These are phyloP conservation scores for Boletellus ananas DNA, from an alignment of 768 basidiomycete species.

Conservation along the genomic window DNA sequence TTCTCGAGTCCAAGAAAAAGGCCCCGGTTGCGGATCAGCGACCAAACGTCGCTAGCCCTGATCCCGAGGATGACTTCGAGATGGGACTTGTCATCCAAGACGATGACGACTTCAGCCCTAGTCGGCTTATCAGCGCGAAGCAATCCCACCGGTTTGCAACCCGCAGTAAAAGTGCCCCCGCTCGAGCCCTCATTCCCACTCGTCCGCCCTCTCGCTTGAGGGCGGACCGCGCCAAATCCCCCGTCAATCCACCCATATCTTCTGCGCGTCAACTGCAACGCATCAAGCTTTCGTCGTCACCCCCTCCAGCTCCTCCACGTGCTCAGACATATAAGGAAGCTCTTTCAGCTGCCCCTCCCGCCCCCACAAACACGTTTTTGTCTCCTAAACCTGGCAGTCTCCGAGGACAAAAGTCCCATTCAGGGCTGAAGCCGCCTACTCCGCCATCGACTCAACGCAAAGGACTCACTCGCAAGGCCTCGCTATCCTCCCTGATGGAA, in stretches of 20 bases:
- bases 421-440: conserved; percentile 72
- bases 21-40: conserved; percentile 51
- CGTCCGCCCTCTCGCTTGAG: conserved; percentile 65
- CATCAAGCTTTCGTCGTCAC: conserved; percentile 65
- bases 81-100: conserved; percentile 80
- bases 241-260: conserved; percentile 63
- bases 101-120: conserved; percentile 78
- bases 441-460: conserved; percentile 62
- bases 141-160: conserved; percentile 42
- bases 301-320: conserved; percentile 52
- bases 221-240: conserved; percentile 68
- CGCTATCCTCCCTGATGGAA: conserved; percentile 72
- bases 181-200: conserved; percentile 43
- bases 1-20: conserved; percentile 54
- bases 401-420: conserved; percentile 81
- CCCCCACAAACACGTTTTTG: conserved; percentile 55
- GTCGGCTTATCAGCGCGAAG: conserved; percentile 54
- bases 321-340: conserved; percentile 59
- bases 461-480: conserved; percentile 67
- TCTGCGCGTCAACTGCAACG: conserved; percentile 66
- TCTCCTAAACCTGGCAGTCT: conserved; percentile 69
- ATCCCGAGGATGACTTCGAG: conserved; percentile 84
- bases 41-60: conserved; percentile 51
- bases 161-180: conserved; percentile 60
- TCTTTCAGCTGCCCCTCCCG: conserved; percentile 46